Percentiles rank a stretch among this genome's conserved stretches.
Evolutionary conservation across 2,329 filamentous ascomycete genomes (phyloP).

Genomic region (Botrytis deweyae): DNA sequence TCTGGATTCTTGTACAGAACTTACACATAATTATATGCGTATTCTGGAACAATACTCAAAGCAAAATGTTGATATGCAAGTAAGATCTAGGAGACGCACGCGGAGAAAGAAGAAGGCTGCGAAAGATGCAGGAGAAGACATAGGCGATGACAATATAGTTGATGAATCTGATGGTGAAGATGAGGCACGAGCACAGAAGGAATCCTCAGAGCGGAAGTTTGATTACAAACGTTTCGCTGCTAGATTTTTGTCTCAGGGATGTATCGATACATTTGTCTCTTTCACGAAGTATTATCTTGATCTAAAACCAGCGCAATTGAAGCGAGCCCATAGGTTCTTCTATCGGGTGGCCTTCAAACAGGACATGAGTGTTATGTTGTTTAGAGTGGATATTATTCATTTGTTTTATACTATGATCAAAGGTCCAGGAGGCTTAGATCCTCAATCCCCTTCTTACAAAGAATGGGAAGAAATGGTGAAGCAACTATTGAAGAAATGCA

Average conservation of each 20-base stretch:
- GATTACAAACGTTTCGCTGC: slow-evolving; percentile 82
- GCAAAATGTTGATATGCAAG: slow-evolving; percentile 89
- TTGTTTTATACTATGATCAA: slow-evolving; percentile 91
- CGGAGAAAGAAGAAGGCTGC: slow-evolving; percentile 70
- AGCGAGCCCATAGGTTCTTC: slow-evolving; percentile 90
- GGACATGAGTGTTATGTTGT: slow-evolving; percentile 84
- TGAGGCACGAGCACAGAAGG: slow-evolving; percentile 65
- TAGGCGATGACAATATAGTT: slow-evolving; percentile 49
- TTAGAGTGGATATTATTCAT: slow-evolving; percentile 85
- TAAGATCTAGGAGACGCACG: slow-evolving; percentile 75
- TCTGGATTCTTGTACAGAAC: slow-evolving; percentile 85
- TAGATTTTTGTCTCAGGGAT: slow-evolving; percentile 79
- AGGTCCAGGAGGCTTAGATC: slow-evolving; percentile 74
- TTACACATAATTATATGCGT: slow-evolving; percentile 86
- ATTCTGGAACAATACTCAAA: slow-evolving; percentile 93
- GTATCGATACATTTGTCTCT: slow-evolving; percentile 83
- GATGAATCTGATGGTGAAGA: slow-evolving; percentile 76
- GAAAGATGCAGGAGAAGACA: slow-evolving; percentile 45
- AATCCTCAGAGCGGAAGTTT: slow-evolving; percentile 83
- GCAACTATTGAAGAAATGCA: slow-evolving; percentile 77
- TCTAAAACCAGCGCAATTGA: slow-evolving; percentile 75
- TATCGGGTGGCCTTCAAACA: slow-evolving; percentile 95
- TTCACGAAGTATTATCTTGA: slow-evolving; percentile 81
- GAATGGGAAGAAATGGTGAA: slow-evolving; percentile 91
- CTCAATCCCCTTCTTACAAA: slow-evolving; percentile 63